phyloP scores from a whole-genome alignment of 2,329 filamentous ascomycete species.

The Claviceps sorghi region DNA sequence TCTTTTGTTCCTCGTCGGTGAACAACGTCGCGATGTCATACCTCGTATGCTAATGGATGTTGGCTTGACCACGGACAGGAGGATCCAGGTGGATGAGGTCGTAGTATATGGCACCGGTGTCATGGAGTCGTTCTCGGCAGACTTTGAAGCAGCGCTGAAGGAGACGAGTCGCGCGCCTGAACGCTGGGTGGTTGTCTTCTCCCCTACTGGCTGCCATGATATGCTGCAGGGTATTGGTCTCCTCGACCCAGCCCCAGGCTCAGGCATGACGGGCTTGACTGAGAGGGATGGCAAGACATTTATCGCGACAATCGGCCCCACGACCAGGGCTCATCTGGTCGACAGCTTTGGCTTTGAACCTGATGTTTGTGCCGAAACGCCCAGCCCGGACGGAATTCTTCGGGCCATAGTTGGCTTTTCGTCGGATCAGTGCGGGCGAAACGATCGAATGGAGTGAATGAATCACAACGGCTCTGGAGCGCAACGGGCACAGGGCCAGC shows the following conservation, averaged over 20 bases:
- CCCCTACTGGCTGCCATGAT: conserved; percentile 48
- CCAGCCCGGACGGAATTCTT: conserved; percentile 66
- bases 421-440: background rate
- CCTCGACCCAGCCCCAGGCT: conserved; percentile 31
- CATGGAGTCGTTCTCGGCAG: conserved; percentile 59
- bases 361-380: conserved; percentile 67
- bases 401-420: conserved; percentile 40
- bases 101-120: conserved; percentile 79
- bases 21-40: conserved; percentile 80
- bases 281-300: conserved; percentile 33
- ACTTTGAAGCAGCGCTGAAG: conserved; percentile 43
- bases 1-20: conserved; percentile 77
- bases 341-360: conserved; percentile 51
- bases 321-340: conserved; percentile 62
- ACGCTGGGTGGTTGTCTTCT: conserved; percentile 67
- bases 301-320: conserved; percentile 85
- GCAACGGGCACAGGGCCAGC: background rate
- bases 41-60: conserved; percentile 59
- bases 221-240: conserved; percentile 41
- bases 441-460: background rate
- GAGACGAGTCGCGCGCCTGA: conserved; percentile 23
- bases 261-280: conserved; percentile 22
- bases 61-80: conserved; percentile 28
- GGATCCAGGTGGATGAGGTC: conserved; percentile 60
- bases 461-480: background rate